Base-by-base conservation (phyloP, 345 rosid genomes). In the Garcia nutans region DNA sequence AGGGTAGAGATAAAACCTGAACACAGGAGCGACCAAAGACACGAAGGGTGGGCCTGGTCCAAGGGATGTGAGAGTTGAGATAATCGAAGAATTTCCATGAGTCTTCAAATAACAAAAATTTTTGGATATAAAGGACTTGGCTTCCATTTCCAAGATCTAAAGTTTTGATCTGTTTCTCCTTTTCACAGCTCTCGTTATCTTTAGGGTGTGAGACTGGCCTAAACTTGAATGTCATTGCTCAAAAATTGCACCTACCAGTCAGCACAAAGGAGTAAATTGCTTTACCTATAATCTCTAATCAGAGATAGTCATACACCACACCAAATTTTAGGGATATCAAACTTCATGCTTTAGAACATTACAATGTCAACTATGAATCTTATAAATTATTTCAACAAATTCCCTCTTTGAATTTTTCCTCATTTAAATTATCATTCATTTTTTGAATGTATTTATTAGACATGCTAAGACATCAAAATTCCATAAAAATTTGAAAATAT, bases 21-120 rank as follows among this genome's bases (percentile, higher is more conserved):
- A 88, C 80, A 76, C 87, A 89, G 70, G 85, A 83, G 33, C 96
- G 87, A 66, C 90, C 93, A 23, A 87, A 93, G 78, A 95, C 90
- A 13, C 85, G 88, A 75, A 95, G 70, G 68, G 92, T 87, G 68
- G 99, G 97, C 59, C 97, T 80, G 62, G 88, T 83, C 99, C 99
- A 94, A 68, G 97, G 97, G 67, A 95, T 87, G 73, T 80, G 85
- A 1, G 85, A 82, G 89, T 93, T 79, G 49, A 94, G 89, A 81
- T 86, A 91, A 84, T 91, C 80, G 31, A 93, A 91, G 80, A 89
- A 84, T 67, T 78, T 64, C 97, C 97, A 91, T 2, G 96, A 83
- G 10, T 83, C 78, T 11, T 90, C 89, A 63, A 47, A 78, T 0
- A 87, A 80, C 23, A 95, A 33, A 73, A 90, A 89, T 66, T 86